Conservation (phyloP, 148 eudicot genomes). For the Camellia japonica region DNA sequence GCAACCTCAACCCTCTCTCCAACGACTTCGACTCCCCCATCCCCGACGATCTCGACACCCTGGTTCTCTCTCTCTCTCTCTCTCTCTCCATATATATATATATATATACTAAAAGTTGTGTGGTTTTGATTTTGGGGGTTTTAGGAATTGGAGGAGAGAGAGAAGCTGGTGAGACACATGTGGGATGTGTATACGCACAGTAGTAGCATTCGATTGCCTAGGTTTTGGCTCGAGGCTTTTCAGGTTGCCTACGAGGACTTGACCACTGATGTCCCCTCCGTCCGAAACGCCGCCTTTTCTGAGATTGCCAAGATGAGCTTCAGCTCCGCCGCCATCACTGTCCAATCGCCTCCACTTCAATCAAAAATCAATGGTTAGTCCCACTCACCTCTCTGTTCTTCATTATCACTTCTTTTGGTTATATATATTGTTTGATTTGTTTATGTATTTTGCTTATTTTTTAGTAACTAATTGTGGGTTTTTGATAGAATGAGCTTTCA, state of each 20-base stretch:
- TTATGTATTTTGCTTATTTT: not conserved
- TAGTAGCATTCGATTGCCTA: conserved; percentile 34
- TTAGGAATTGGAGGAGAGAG: conserved; percentile 58
- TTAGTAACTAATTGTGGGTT: not conserved
- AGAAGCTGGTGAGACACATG: conserved; percentile 51
- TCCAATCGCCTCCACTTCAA: conserved; percentile 26
- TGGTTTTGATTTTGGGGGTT: not conserved
- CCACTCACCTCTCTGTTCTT: conserved; percentile 1
- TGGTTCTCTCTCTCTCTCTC: conserved; percentile 21
- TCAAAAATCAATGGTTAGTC: conserved; percentile 24
- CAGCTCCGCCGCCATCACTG: conserved; percentile 15
- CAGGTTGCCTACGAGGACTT: conserved; percentile 59
- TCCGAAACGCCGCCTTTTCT: conserved; percentile 33
- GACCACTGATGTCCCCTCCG: conserved; percentile 34
- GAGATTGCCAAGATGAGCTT: conserved; percentile 56
- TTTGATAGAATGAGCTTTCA: not conserved
- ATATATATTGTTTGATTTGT: not conserved
- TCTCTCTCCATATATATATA: not conserved
- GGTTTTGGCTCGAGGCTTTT: conserved; percentile 54
- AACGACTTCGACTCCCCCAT: conserved; percentile 29
- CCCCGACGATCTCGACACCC: conserved; percentile 46
- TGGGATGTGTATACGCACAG: conserved; percentile 54
- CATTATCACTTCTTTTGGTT: not conserved
- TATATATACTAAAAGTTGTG: not conserved
- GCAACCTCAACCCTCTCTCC: conserved; percentile 22